Evolutionary conservation across 176 grass and related monocot species (phyloP), one percentile per base, ranked within the genome.

Genomic region (Coix lacrymajobi): DNA sequence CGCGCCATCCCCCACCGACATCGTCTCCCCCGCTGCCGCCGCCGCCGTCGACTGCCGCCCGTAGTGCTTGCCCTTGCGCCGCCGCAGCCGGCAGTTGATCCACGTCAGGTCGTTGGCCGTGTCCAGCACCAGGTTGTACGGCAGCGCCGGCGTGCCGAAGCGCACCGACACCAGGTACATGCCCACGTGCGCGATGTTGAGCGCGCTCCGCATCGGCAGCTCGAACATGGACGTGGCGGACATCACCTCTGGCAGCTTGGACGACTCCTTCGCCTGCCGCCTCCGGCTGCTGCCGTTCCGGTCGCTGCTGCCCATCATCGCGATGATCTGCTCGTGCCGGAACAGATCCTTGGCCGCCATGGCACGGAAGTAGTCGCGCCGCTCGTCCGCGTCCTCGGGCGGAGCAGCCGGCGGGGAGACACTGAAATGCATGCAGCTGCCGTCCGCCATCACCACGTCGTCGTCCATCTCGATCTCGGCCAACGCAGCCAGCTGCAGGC

Each of bases 101-200:
- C 96, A 98, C 36, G 96, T 95, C 76, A 98, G 73, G 66, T 93
- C 92, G 76, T 88, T 98, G 11, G 91, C 96, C 0, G 91, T 98
- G 82, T 95, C 91, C 8, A 90, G 85, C 34, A 61, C 90, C 8
- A 98, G 80, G 31, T 48, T 69, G 73, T 82, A 95, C 5, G 83
- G 84, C 38, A 76, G 87, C 17, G 96, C 93, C 20, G 96, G 96
- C 26, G 92, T 98, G 22, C 96, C 96, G 17, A 98, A 36, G 8
- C 83, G 93, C 46, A 95, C 92, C 2, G 76, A 72, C 66, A 93
- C 96, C 7, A 98, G 74, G 80, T 92, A 98, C 76, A 93, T 79
- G 76, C 85, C 93, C 1, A 79, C 85, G 40, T 87, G 62, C 6
- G 85, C 40, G 68, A 90, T 82, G 44, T 90, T 81, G 8, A 86